phyloP scores from a whole-genome alignment of 2,329 filamentous ascomycete species.

The Botryotinia calthae region DNA sequence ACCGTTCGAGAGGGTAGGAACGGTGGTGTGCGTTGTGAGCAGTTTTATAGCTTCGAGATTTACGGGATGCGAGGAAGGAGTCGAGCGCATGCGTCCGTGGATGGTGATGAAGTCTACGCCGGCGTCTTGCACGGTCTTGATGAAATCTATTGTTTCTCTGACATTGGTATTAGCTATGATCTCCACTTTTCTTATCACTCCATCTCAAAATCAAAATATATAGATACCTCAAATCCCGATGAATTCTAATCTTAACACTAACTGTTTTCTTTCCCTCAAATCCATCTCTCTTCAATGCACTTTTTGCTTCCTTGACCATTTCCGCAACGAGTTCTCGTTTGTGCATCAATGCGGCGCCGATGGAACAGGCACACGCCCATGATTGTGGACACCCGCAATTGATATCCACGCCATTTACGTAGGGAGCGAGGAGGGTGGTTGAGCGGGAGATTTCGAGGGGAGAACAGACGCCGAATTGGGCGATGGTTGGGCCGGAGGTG shows the following conservation, averaged over 20 bases:
- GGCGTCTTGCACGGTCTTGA: constrained; percentile 59
- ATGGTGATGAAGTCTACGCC: constrained; percentile 67
- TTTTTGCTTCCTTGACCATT: constrained; percentile 59
- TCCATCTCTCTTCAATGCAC: constrained; percentile 50
- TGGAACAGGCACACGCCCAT: constrained; percentile 66
- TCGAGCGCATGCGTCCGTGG: constrained; percentile 62
- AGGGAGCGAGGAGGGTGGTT: constrained; percentile 59
- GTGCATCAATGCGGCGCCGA: constrained; percentile 69
- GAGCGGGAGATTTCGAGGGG: constrained; percentile 62
- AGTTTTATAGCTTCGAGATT: constrained; percentile 57
- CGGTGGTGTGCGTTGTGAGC: constrained; percentile 12
- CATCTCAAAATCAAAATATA: not conserved
- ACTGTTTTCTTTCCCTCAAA: constrained; percentile 52
- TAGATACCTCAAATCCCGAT: constrained; percentile 54
- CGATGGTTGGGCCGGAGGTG: constrained; percentile 55
- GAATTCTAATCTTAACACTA: constrained; percentile 69
- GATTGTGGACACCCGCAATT: constrained; percentile 73
- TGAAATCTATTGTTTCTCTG: constrained; percentile 53
- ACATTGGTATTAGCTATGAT: not conserved
- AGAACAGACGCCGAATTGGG: constrained; percentile 65
- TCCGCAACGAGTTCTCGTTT: constrained; percentile 61
- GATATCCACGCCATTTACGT: constrained; percentile 63
- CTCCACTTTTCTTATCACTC: fast-evolving
- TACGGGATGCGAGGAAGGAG: constrained; percentile 60
- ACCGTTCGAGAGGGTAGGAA: constrained; percentile 55